Conservation (phyloP, 176 grass and related monocot genomes). For the Olyra latifolia region DNA sequence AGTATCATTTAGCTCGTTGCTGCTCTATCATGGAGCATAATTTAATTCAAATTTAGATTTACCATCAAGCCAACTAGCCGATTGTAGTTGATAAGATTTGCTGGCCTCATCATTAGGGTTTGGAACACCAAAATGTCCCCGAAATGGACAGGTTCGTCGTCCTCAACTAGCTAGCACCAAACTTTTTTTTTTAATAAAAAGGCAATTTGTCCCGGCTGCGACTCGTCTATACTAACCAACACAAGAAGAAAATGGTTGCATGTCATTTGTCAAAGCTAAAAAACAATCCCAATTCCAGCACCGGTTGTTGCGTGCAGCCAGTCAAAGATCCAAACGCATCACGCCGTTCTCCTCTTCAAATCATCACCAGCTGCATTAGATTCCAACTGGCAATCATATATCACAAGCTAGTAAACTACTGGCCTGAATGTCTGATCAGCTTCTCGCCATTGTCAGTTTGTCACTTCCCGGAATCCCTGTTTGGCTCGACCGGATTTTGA, state of each 20-base stretch:
- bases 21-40: too few relatives aligned
- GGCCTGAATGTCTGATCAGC: too few relatives aligned
- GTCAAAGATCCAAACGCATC: not conserved
- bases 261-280: not conserved
- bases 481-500: too few relatives aligned
- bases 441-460: not conserved
- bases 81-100: too few relatives aligned
- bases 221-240: too few relatives aligned
- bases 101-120: too few relatives aligned
- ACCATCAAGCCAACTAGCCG: too few relatives aligned
- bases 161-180: not conserved
- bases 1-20: too few relatives aligned
- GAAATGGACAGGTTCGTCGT: not conserved
- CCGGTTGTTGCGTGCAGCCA: not conserved
- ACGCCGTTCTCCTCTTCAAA: not conserved
- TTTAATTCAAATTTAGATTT: too few relatives aligned
- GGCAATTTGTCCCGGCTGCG: not conserved
- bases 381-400: not conserved
- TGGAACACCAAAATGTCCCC: too few relatives aligned
- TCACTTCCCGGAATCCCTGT: too few relatives aligned
- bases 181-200: not conserved
- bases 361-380: not conserved
- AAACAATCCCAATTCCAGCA: not conserved
- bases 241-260: not conserved
- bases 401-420: too few relatives aligned